These are phyloP conservation scores for Ophiostoma ulmi DNA, from an alignment of 2,329 filamentous ascomycete species.

Conservation along the genomic window DNA sequence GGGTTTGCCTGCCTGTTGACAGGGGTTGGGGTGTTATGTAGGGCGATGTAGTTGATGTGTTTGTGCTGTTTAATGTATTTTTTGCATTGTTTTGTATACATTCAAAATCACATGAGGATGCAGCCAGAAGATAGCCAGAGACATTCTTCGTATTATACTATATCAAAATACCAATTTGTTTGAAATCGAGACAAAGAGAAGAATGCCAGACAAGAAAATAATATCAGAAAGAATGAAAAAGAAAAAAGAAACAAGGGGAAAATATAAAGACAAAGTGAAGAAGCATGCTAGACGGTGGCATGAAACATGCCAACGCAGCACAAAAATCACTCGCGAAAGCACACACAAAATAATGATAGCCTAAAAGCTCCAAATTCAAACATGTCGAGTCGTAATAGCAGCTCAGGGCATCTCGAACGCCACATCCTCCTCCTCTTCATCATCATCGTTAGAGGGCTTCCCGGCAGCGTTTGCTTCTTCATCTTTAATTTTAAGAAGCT, in stretches of 20 bases:
- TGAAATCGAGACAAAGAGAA: background rate
- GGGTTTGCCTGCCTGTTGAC: slow-evolving; percentile 36
- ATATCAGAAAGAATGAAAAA: slow-evolving; percentile 4
- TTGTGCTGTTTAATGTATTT: background rate
- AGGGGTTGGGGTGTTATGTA: slow-evolving; percentile 36
- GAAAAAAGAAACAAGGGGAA: slow-evolving; percentile 3
- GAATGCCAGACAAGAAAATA: too few species aligned
- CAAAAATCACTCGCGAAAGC: background rate
- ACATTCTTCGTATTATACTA: background rate
- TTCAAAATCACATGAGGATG: too few species aligned
- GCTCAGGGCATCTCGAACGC: background rate
- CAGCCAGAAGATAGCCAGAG: too few species aligned
- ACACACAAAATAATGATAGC: background rate
- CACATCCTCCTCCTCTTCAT: slow-evolving; percentile 27
- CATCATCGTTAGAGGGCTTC: slow-evolving; percentile 27
- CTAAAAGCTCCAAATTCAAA: background rate
- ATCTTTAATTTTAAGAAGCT: slow-evolving; percentile 51
- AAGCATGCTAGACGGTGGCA: background rate
- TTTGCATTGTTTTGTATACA: background rate
- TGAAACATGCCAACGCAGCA: background rate
- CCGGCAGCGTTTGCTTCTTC: slow-evolving; percentile 35
- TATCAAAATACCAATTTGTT: background rate
- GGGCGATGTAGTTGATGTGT: background rate
- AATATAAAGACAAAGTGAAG: background rate
- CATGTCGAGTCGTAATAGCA: background rate